phyloP scores from a whole-genome alignment of 225 moss, liverwort and hornwort genomes.

The Straminergon stramineum region DNA sequence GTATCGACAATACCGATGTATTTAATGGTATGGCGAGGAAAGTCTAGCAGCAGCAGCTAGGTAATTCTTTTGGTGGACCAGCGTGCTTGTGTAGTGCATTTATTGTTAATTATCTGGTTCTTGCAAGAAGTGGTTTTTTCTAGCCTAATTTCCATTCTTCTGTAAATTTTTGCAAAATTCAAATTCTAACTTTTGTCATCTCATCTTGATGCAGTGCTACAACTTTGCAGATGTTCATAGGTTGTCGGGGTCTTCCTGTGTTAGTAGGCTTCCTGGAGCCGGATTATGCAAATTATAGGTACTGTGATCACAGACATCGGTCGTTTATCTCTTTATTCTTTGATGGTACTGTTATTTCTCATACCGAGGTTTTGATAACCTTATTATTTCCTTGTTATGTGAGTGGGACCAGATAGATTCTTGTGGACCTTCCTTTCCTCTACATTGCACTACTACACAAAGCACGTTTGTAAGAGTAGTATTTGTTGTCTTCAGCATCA shows the following conservation, averaged over 20 bases:
- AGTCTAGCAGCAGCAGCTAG: neutral
- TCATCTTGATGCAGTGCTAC: slow-evolving; percentile 47
- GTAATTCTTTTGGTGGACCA: neutral
- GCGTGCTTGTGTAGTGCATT: neutral
- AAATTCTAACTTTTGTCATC: neutral
- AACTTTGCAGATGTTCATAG: slow-evolving; percentile 96
- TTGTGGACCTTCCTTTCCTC: neutral
- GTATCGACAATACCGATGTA: neutral
- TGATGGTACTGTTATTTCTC: neutral
- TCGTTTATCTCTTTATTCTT: neutral
- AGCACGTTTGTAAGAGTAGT: neutral
- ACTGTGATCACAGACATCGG: neutral
- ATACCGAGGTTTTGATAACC: neutral
- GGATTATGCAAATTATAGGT: slow-evolving; percentile 86
- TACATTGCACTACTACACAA: neutral
- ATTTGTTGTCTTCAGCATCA: neutral
- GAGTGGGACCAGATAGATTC: neutral
- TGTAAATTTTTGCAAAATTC: neutral
- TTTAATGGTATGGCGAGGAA: neutral
- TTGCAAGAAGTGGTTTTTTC: neutral
- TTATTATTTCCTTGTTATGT: neutral
- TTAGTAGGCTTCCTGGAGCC: slow-evolving; percentile 90
- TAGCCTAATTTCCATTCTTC: neutral
- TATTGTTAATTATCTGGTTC: neutral
- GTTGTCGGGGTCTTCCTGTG: slow-evolving; percentile 94